Evolutionary conservation across 129 eudicot species (phyloP).

Genomic region (Flaveria trinervia): DNA sequence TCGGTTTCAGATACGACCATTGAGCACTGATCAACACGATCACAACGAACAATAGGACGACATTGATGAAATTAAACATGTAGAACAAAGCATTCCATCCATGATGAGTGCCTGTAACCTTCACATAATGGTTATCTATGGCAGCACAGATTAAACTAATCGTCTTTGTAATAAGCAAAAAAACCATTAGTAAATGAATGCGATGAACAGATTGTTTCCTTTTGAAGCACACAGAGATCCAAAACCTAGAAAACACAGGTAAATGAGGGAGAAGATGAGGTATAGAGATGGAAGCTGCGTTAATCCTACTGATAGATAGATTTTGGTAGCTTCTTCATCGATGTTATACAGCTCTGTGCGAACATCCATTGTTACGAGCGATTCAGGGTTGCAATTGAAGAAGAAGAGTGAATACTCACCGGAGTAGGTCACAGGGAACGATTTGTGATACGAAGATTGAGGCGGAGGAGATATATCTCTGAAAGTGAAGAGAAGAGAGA

Average conservation of each 20-base stretch:
- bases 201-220: conserved; percentile 32
- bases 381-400: conserved; percentile 33
- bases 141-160: conserved; percentile 43
- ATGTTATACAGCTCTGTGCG: conserved; percentile 31
- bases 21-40: conserved; percentile 43
- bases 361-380: conserved; percentile 37
- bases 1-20: conserved; percentile 49
- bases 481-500: conserved; percentile 46
- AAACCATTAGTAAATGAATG: conserved; percentile 45
- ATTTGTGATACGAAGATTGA: conserved; percentile 31
- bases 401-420: conserved; percentile 39
- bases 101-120: conserved; percentile 41
- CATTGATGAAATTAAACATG: conserved; percentile 30
- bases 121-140: conserved; percentile 32
- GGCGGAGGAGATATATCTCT: conserved; percentile 42
- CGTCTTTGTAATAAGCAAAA: conserved; percentile 42
- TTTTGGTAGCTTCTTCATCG: conserved; percentile 18
- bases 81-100: conserved; percentile 43
- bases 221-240: conserved; percentile 32
- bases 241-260: conserved; percentile 35
- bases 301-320: conserved; percentile 43
- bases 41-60: conserved; percentile 32
- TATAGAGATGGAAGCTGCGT: conserved; percentile 42
- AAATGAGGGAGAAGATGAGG: conserved; percentile 31
- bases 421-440: conserved; percentile 27